Base-by-base conservation (phyloP, 2,329 filamentous ascomycete genomes). In the Eutypella sp. region DNA sequence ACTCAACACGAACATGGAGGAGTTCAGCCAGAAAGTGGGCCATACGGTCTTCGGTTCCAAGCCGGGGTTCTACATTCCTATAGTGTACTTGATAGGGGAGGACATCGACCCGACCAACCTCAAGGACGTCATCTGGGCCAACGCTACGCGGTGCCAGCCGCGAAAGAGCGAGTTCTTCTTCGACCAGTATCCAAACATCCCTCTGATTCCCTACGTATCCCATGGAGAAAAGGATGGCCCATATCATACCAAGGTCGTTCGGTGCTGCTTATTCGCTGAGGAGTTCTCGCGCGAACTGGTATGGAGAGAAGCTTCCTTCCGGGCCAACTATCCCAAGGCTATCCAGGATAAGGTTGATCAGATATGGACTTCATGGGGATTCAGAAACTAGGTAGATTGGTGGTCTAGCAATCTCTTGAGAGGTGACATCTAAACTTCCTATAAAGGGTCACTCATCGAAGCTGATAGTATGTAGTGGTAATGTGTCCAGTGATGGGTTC, bases 41-140 rank as follows among this genome's bases (percentile, higher is more conserved):
- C 64, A 74, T 34, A 16, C 74, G 1, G 56, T 75, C 5, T 73
- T 67, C 55, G 55, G 58, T 29, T 51, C 67, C 44, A 77, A 75
- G 57, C 61, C 61, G 10, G 67, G 68, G 6, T 66, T 64, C 36
- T 62, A 61, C 0, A 70, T 75, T 40, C 68, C 76, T 45, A 65
- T 70, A 1, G 46, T 76, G 6, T 49, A 75, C 0, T 52, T 78
- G 0, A 66, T 73, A 0, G 73, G 74, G 1, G 70, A 74, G 1
- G 74, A 78, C 42, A 71, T 78, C 43, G 72, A 77, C 41, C 60
- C 71, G 0, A 73, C 72, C 48, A 51, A 71, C 40, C 60, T 60
- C 42, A 68, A 69, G 39, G 70, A 76, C 25, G 67, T 77, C 6
- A 68, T 74, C 43, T 78, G 68, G 68, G 73, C 73, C 0, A 75